Evolutionary conservation across 192 early-diverging fungal species (phyloP).

Genomic region (Coemansia sp.): DNA sequence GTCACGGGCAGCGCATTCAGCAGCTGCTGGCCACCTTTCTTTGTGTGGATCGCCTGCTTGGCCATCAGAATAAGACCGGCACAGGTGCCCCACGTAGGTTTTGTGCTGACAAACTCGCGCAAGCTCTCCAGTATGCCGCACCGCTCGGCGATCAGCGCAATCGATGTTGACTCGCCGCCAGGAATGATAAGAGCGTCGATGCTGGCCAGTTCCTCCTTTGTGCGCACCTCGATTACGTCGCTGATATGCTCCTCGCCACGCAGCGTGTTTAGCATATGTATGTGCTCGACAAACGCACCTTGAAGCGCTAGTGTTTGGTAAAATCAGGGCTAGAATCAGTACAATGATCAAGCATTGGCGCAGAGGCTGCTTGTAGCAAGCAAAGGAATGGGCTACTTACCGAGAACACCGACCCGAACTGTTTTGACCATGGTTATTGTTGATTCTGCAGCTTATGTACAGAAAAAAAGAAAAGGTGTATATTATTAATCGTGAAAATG

Average conservation of each 20-base stretch:
- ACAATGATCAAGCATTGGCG: neutral
- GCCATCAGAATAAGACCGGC: slow-evolving; percentile 94
- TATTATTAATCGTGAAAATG: neutral
- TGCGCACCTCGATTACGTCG: slow-evolving; percentile 61
- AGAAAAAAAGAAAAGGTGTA: neutral
- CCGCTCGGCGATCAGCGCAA: slow-evolving; percentile 89
- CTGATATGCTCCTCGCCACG: slow-evolving; percentile 55
- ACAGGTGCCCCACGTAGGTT: slow-evolving; percentile 93
- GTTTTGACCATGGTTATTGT: slow-evolving; percentile 25
- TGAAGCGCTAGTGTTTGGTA: slow-evolving; percentile 68
- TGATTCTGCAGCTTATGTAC: neutral
- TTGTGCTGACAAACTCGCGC: slow-evolving; percentile 69
- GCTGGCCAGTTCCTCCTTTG: slow-evolving; percentile 63
- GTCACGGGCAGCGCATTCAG: slow-evolving; percentile 80
- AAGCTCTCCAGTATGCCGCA: slow-evolving; percentile 77
- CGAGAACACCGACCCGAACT: slow-evolving; percentile 47
- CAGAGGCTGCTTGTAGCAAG: neutral
- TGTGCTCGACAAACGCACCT: slow-evolving; percentile 93
- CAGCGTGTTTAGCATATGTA: slow-evolving; percentile 75
- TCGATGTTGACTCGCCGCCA: slow-evolving; percentile 93
- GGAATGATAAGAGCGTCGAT: slow-evolving; percentile 93
- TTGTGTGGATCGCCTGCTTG: slow-evolving; percentile 68
- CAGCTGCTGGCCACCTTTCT: slow-evolving; percentile 83
- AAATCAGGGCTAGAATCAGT: neutral
- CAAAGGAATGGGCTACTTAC: slow-evolving; percentile 5